phyloP scores from a whole-genome alignment of 2,329 filamentous ascomycete species.

The Hypomyces perniciosus region DNA sequence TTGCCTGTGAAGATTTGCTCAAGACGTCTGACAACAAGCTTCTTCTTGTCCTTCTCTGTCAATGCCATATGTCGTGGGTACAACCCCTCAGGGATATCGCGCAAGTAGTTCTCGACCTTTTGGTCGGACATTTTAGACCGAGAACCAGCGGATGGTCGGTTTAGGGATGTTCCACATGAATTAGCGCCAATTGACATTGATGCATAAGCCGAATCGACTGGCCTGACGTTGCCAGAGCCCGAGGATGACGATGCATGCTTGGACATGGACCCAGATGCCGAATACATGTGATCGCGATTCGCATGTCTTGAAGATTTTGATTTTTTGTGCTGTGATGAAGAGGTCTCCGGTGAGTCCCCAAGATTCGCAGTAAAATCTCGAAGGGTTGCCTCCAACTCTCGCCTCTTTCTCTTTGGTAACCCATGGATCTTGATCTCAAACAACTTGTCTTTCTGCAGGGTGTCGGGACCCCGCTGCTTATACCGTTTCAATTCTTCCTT shows the following conservation, averaged over 20 bases:
- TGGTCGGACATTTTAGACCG: conserved; percentile 43
- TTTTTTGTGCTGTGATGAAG: conserved; percentile 37
- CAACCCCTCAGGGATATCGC: conserved; percentile 65
- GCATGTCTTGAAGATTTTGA: conserved; percentile 34
- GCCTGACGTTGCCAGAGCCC: conserved; percentile 42
- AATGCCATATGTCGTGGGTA: conserved; percentile 56
- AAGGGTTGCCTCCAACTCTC: conserved; percentile 68
- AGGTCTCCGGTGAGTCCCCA: conserved; percentile 40
- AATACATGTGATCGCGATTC: conserved; percentile 34
- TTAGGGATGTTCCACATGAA: conserved; percentile 36
- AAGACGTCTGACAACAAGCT: conserved; percentile 66
- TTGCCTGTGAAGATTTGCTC: conserved; percentile 81
- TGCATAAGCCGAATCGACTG: conserved; percentile 58
- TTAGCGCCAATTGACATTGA: conserved; percentile 56
- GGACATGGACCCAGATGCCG: conserved; percentile 36
- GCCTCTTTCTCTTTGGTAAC: conserved; percentile 64
- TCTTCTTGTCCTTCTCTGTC: conserved; percentile 70
- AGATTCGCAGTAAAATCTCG: conserved; percentile 64
- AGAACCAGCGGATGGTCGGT: conserved; percentile 30
- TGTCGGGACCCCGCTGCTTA: conserved; percentile 59
- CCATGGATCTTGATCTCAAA: conserved; percentile 80
- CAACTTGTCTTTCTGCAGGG: conserved; percentile 67
- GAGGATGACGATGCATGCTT: conserved; percentile 50
- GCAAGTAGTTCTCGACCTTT: conserved; percentile 63
- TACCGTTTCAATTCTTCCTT: conserved; percentile 68